Conservation (phyloP, 352 stramenopile genomes). For the Phytophthora uliginosa region DNA sequence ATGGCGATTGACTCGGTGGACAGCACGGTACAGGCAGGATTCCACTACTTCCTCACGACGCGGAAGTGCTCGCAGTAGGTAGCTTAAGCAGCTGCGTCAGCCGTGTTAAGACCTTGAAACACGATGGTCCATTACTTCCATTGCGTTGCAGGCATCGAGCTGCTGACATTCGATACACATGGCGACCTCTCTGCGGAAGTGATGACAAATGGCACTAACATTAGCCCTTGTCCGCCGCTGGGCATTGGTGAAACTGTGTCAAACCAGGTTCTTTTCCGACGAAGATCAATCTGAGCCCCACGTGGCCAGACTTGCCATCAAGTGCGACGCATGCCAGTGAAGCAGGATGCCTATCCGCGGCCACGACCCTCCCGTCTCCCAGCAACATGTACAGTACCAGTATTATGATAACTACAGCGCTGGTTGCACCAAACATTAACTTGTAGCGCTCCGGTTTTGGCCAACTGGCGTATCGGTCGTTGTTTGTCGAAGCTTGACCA, state of each 20-base stretch:
- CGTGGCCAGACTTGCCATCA: neutral
- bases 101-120: neutral
- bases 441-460: slow-evolving; percentile 26
- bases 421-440: neutral
- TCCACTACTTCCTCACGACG: slow-evolving; percentile 61
- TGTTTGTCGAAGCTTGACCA: slow-evolving; percentile 32
- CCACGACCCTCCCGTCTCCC: slow-evolving; percentile 1
- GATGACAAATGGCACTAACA: neutral
- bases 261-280: slow-evolving; percentile 3
- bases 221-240: neutral
- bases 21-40: slow-evolving; percentile 54
- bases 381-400: too few species aligned
- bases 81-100: neutral
- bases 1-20: slow-evolving; percentile 65
- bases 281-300: neutral
- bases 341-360: neutral
- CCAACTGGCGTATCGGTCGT: slow-evolving; percentile 27
- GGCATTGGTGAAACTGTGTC: slow-evolving; percentile 12
- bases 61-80: slow-evolving; percentile 30
- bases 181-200: slow-evolving; percentile 3
- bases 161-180: neutral
- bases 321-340: neutral
- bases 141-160: slow-evolving; percentile 20
- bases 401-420: slow-evolving; percentile 5
- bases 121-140: slow-evolving; percentile 7